phyloP scores from a whole-genome alignment of 2,329 filamentous ascomycete genomes.

The Colletotrichum truncatum region DNA sequence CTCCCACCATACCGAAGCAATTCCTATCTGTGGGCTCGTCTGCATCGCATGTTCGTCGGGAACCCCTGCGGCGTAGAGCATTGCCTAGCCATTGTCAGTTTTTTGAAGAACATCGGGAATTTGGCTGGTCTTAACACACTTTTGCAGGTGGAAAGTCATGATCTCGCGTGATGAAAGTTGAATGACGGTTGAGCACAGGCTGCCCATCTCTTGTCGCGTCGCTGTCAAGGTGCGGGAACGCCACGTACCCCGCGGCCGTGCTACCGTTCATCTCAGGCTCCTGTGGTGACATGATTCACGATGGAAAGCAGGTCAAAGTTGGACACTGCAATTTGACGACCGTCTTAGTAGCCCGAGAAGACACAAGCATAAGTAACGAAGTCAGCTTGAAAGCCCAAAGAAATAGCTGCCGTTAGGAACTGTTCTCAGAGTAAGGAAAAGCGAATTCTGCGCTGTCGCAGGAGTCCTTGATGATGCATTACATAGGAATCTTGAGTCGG shows the following conservation, averaged over 20 bases:
- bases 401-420: too few species aligned
- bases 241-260: constrained; percentile 7
- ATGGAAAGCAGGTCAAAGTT: too few species aligned
- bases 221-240: neutral
- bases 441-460: too few species aligned
- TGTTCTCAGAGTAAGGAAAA: too few species aligned
- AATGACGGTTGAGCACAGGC: constrained; percentile 10
- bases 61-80: constrained; percentile 94
- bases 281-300: too few species aligned
- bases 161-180: neutral
- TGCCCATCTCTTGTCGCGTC: constrained; percentile 2
- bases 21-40: constrained; percentile 87
- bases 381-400: too few species aligned
- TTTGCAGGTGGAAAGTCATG: constrained; percentile 13
- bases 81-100: constrained; percentile 66
- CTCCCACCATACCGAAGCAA: constrained; percentile 96
- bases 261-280: too few species aligned
- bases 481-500: too few species aligned
- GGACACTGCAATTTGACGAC: too few species aligned
- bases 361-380: too few species aligned
- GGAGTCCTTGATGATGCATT: too few species aligned
- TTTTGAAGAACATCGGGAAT: neutral
- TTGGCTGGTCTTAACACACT: neutral
- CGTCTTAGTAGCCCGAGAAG: too few species aligned
- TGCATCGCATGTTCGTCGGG: constrained; percentile 87